Percentiles rank a stretch among this genome's conserved stretches.
Conservation (phyloP, 192 early-diverging fungal species). For the Coemansia sp. region DNA sequence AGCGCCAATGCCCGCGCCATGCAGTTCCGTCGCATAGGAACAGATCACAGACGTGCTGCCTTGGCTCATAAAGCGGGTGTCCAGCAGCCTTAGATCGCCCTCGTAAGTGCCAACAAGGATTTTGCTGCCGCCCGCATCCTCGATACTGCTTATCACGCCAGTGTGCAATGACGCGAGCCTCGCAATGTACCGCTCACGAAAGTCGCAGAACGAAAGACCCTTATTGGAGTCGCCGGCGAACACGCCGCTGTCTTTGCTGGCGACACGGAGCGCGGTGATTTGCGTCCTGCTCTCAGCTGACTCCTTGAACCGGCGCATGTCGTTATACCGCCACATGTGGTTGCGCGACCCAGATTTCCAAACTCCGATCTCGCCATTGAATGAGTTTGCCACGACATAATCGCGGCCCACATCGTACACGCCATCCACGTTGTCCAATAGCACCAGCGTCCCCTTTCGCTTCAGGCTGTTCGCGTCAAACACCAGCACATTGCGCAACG, state of each 20-base stretch:
- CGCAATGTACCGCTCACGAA: slow-evolving; percentile 33
- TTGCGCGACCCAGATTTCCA: slow-evolving; percentile 42
- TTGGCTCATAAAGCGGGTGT: slow-evolving; percentile 24
- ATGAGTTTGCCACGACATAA: slow-evolving; percentile 44
- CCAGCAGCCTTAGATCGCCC: slow-evolving; percentile 20
- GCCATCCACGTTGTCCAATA: slow-evolving; percentile 35
- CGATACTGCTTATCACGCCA: slow-evolving; percentile 24
- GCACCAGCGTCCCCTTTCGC: slow-evolving; percentile 30
- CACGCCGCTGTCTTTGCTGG: slow-evolving; percentile 14
- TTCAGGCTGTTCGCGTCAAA: slow-evolving; percentile 20
- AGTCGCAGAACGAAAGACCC: slow-evolving; percentile 29
- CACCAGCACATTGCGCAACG: slow-evolving; percentile 22
- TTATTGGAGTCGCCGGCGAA: slow-evolving; percentile 24
- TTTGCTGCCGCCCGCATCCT: slow-evolving; percentile 2
- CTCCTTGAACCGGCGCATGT: slow-evolving; percentile 28
- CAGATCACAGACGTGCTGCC: neutral
- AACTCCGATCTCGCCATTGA: slow-evolving; percentile 34
- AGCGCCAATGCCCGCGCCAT: neutral
- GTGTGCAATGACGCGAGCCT: neutral
- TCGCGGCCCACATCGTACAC: slow-evolving; percentile 42
- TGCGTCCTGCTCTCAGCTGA: neutral
- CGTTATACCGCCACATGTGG: slow-evolving; percentile 49
- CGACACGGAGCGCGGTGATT: slow-evolving; percentile 32
- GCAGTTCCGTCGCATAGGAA: neutral
- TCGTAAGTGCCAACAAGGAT: slow-evolving; percentile 27